These are phyloP conservation scores for Paraphaeosphaeria minitans DNA, from an alignment of 2,329 filamentous ascomycete species.

Conservation along the genomic window DNA sequence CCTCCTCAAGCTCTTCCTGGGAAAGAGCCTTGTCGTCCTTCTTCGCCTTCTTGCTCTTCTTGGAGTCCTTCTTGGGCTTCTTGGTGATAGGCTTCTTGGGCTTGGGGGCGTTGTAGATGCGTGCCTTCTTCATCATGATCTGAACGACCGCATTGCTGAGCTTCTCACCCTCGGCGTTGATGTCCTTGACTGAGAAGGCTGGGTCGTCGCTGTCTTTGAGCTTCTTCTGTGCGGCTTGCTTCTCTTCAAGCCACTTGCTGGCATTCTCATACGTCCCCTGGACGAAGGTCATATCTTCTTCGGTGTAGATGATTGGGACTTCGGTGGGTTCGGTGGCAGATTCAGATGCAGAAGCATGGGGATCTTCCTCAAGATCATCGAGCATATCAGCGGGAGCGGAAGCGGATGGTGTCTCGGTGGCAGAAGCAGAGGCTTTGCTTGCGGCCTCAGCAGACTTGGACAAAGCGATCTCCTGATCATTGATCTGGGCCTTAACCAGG, in stretches of 20 bases:
- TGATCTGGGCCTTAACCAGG: slow-evolving; percentile 73
- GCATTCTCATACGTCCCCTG: slow-evolving; percentile 67
- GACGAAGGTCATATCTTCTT: slow-evolving; percentile 72
- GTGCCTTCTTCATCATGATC: slow-evolving; percentile 65
- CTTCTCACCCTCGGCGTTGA: slow-evolving; percentile 67
- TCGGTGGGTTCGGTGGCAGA: slow-evolving; percentile 34
- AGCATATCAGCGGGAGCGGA: slow-evolving; percentile 57
- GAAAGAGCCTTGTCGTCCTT: slow-evolving; percentile 38
- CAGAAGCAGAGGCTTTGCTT: slow-evolving; percentile 50
- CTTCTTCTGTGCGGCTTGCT: slow-evolving; percentile 71
- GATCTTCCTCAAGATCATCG: slow-evolving; percentile 77
- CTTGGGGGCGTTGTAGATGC: slow-evolving; percentile 50
- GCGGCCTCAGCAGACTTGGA: slow-evolving; percentile 44
- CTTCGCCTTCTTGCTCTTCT: slow-evolving; percentile 35
- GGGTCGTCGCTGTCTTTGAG: slow-evolving; percentile 77
- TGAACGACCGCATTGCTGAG: slow-evolving; percentile 74
- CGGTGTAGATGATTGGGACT: slow-evolving; percentile 65
- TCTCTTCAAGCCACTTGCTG: slow-evolving; percentile 75
- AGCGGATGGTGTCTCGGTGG: slow-evolving; percentile 51
- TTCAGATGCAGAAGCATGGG: slow-evolving; percentile 46
- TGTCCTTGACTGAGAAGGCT: slow-evolving; percentile 72
- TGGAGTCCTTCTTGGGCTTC: slow-evolving; percentile 33
- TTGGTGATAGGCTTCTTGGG: slow-evolving; percentile 32
- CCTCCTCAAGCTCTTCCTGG: slow-evolving; percentile 37
- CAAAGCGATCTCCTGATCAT: slow-evolving; percentile 65